Conservation (phyloP, 1,284 basidiomycete species). For the Gastroboletus turbinatus region DNA sequence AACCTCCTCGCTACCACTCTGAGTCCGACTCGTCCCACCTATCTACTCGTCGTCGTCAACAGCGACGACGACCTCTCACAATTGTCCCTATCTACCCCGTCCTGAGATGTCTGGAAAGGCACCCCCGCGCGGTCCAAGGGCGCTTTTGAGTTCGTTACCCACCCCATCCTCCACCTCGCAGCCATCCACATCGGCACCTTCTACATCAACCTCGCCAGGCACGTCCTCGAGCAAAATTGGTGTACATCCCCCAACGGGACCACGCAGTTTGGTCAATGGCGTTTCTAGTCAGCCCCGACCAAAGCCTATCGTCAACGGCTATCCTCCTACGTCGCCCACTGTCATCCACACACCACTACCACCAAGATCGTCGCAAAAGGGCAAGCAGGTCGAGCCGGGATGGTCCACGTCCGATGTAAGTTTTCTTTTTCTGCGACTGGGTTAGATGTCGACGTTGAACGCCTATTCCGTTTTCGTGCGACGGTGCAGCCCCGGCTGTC, state of each 20-base stretch:
- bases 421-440: slow-evolving; percentile 1
- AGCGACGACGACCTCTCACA: slow-evolving; percentile 17
- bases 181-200: slow-evolving; percentile 29
- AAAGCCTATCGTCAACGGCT: slow-evolving; percentile 30
- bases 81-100: not conserved
- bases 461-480: slow-evolving; percentile 4
- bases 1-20: slow-evolving; percentile 9
- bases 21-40: slow-evolving; percentile 3
- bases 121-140: slow-evolving; percentile 69
- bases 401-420: slow-evolving; percentile 25
- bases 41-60: slow-evolving; percentile 27
- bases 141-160: slow-evolving; percentile 51
- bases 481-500: slow-evolving; percentile 14
- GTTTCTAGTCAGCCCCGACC: slow-evolving; percentile 18
- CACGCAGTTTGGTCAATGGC: slow-evolving; percentile 35
- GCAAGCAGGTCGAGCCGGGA: slow-evolving; percentile 22
- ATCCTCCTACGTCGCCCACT: slow-evolving; percentile 24
- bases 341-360: slow-evolving; percentile 11
- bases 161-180: slow-evolving; percentile 28
- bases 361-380: slow-evolving; percentile 27
- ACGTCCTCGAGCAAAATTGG: slow-evolving; percentile 27
- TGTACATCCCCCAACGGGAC: slow-evolving; percentile 33
- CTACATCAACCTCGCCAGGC: slow-evolving; percentile 31
- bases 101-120: slow-evolving; percentile 67
- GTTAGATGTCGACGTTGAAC: not conserved